phyloP scores from a whole-genome alignment of 2,329 filamentous ascomycete genomes.

The Cytospora piceae region DNA sequence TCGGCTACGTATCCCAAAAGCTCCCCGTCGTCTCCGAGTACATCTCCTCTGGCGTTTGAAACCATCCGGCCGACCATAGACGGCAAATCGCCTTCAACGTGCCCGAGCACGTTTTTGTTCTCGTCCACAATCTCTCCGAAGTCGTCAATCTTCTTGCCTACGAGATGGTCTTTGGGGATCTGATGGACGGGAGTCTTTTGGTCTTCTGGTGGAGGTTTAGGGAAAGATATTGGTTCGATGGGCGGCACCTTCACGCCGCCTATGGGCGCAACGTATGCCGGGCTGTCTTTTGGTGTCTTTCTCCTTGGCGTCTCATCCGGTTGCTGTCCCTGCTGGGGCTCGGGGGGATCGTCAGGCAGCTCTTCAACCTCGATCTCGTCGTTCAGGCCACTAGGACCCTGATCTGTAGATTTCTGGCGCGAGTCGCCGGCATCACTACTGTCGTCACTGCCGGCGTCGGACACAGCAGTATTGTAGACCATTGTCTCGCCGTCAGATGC shows the following conservation, averaged over 20 bases:
- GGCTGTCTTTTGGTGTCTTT: constrained; percentile 33
- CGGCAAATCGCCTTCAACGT: constrained; percentile 57
- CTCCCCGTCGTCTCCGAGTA: constrained; percentile 49
- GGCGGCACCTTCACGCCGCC: constrained; percentile 40
- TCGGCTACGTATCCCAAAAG: constrained; percentile 51
- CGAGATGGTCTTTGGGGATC: constrained; percentile 41
- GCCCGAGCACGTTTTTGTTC: constrained; percentile 54
- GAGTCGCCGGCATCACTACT: not conserved
- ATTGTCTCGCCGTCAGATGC: constrained; percentile 4
- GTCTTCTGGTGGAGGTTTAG: constrained; percentile 17
- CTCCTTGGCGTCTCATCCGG: constrained; percentile 19
- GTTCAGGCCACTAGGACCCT: constrained; percentile 3
- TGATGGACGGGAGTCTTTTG: constrained; percentile 37
- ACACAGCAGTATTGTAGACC: constrained; percentile 20
- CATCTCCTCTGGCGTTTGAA: constrained; percentile 48
- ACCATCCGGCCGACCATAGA: constrained; percentile 57
- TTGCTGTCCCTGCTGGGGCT: constrained; percentile 4
- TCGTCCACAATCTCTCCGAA: constrained; percentile 58
- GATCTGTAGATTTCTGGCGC: constrained; percentile 1
- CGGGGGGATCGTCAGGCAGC: constrained; percentile 16
- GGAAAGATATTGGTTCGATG: constrained; percentile 39
- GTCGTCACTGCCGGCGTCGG: constrained; percentile 13
- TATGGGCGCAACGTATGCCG: constrained; percentile 47
- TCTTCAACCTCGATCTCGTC: constrained; percentile 28
- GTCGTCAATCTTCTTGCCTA: constrained; percentile 55